These are phyloP conservation scores for Dactylellina leptospora DNA, from an alignment of 2,329 filamentous ascomycete genomes.

Conservation along the genomic window DNA sequence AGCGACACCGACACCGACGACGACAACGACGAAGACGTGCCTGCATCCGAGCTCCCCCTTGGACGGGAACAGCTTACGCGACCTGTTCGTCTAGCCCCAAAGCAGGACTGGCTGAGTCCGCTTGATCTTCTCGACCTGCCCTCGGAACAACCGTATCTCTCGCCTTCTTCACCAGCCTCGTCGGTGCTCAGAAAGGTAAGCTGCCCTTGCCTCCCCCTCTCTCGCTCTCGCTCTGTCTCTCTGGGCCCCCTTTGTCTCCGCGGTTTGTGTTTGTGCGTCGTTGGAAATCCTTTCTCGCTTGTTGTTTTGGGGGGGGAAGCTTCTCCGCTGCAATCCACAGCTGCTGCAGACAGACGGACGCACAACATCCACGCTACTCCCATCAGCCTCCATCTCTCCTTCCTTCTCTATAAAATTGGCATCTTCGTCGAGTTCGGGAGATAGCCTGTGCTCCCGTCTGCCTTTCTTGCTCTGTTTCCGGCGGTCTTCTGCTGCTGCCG, in stretches of 20 bases:
- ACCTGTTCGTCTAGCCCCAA: constrained; percentile 15
- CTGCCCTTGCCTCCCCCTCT: neutral
- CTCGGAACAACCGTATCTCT: constrained; percentile 1
- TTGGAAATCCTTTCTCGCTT: constrained; percentile 46
- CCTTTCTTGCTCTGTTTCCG: neutral
- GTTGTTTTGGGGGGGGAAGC: constrained; percentile 13
- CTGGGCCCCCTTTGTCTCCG: neutral
- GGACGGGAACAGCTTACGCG: constrained; percentile 48
- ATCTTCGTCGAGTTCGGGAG: too few species aligned
- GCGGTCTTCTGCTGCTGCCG: constrained; percentile 1
- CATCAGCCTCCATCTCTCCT: constrained; percentile 4
- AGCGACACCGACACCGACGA: too few species aligned
- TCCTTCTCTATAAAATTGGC: too few species aligned
- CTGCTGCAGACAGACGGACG: constrained; percentile 15
- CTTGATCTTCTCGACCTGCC: too few species aligned
- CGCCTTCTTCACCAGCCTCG: neutral
- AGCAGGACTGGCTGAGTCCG: too few species aligned
- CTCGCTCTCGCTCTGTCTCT: neutral
- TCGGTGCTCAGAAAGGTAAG: constrained; percentile 21
- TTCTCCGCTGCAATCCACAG: constrained; percentile 31
- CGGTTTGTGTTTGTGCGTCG: constrained; percentile 6
- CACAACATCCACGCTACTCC: constrained; percentile 19
- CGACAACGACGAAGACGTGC: constrained; percentile 45
- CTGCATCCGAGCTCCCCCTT: constrained; percentile 49
- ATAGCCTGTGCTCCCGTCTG: neutral